phyloP scores from a whole-genome alignment of 495 filamentous ascomycete genomes.

The Neurospora sp. region DNA sequence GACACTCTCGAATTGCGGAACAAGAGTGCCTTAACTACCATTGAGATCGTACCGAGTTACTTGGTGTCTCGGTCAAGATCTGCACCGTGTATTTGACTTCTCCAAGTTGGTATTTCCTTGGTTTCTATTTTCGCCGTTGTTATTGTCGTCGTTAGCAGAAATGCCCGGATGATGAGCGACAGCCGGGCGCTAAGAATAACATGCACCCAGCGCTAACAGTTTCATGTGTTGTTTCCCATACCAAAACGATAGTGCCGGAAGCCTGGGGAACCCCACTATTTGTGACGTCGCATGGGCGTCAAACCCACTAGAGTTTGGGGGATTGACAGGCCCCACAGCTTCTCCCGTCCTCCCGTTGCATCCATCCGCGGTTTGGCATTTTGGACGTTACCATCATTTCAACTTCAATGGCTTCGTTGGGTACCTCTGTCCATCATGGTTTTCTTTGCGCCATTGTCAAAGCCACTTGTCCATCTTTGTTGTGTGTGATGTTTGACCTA shows the following conservation, averaged over 20 bases:
- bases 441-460: too few relatives aligned
- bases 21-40: background rate
- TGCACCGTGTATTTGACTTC: background rate
- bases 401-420: background rate
- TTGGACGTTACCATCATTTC: background rate
- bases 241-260: background rate
- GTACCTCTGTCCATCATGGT: background rate
- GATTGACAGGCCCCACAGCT: background rate
- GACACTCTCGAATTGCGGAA: background rate
- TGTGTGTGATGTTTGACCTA: background rate
- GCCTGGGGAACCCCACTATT: background rate
- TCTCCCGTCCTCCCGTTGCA: background rate
- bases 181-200: background rate
- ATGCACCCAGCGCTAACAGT: background rate
- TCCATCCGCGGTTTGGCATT: background rate
- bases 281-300: background rate
- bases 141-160: background rate
- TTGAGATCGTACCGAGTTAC: background rate
- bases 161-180: background rate
- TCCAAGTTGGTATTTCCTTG: background rate
- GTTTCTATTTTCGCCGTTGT: background rate
- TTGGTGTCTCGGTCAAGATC: background rate
- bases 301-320: background rate
- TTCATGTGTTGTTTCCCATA: background rate
- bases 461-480: background rate